phyloP scores from a whole-genome alignment of 2,329 filamentous ascomycete genomes.

The Endocalyx cinctus region DNA sequence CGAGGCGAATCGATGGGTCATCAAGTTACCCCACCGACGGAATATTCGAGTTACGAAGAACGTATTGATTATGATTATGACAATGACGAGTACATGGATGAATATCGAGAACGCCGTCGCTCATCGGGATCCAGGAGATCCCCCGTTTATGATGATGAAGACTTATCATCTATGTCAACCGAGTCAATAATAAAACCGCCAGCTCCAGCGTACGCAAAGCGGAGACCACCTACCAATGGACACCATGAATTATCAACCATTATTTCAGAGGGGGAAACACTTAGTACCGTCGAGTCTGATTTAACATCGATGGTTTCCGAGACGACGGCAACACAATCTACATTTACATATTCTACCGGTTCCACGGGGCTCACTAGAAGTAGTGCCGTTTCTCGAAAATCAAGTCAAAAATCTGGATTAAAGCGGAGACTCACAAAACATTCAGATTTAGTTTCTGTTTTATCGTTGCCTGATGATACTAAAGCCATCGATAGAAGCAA shows the following conservation, averaged over 20 bases:
- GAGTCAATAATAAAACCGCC: slow-evolving; percentile 20
- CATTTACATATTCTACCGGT: no score
- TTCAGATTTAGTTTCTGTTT: slow-evolving; percentile 87
- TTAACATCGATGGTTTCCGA: slow-evolving; percentile 45
- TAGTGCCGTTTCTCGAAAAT: slow-evolving; percentile 39
- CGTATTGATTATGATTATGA: slow-evolving; percentile 24
- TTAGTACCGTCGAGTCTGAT: slow-evolving; percentile 43
- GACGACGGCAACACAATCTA: slow-evolving; percentile 50
- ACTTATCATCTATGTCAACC: slow-evolving; percentile 25
- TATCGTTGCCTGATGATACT: slow-evolving; percentile 65
- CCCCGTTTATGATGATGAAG: slow-evolving; percentile 27
- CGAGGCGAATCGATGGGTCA: slow-evolving; percentile 53
- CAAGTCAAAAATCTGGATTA: slow-evolving; percentile 48
- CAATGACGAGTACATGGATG: slow-evolving; percentile 23
- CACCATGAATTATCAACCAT: slow-evolving; percentile 55
- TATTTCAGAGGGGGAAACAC: slow-evolving; percentile 43
- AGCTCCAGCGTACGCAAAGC: slow-evolving; percentile 17
- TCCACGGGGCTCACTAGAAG: slow-evolving; percentile 45
- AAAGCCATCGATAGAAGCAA: slow-evolving; percentile 55
- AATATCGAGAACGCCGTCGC: slow-evolving; percentile 22
- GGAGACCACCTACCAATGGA: slow-evolving; percentile 48
- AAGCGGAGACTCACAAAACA: slow-evolving; percentile 83
- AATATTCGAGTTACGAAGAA: slow-evolving; percentile 46
- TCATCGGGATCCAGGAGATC: slow-evolving; percentile 29
- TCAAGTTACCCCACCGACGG: slow-evolving; percentile 38